A percentile compares a stretch with the other conserved stretches of the same genome.
Evolutionary conservation across 2,329 filamentous ascomycete species (phyloP).

Genomic region (Penicillium sp.): DNA sequence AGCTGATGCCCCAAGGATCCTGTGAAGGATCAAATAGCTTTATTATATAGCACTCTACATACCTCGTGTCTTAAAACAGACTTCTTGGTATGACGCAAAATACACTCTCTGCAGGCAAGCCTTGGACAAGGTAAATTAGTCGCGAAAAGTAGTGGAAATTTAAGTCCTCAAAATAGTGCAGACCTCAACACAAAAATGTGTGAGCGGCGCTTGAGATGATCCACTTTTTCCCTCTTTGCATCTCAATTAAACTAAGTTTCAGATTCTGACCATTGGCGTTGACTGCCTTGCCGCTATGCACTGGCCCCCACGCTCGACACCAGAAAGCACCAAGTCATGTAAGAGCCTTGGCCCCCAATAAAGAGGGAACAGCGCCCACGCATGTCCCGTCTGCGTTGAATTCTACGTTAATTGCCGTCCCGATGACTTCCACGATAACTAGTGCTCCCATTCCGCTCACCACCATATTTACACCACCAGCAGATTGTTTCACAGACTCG

Average conservation of each 20-base stretch:
- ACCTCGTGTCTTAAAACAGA: too few relatives aligned
- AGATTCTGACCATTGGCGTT: conserved; percentile 11
- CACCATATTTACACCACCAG: conserved; percentile 3
- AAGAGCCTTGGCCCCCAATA: too few relatives aligned
- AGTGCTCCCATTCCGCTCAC: background rate
- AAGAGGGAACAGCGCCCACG: too few relatives aligned
- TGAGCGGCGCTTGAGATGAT: conserved; percentile 11
- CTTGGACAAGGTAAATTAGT: too few relatives aligned
- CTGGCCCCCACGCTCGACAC: too few relatives aligned
- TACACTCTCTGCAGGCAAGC: too few relatives aligned
- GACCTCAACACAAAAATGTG: conserved; percentile 7
- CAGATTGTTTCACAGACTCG: conserved; percentile 1
- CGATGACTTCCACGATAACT: background rate
- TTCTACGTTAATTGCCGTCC: background rate
- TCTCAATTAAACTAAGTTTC: conserved; percentile 18
- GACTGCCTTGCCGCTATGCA: background rate
- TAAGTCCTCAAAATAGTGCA: background rate
- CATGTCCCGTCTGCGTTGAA: too few relatives aligned
- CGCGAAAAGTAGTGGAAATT: background rate
- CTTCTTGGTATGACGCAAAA: too few relatives aligned
- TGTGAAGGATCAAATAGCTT: too few relatives aligned
- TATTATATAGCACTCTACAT: too few relatives aligned
- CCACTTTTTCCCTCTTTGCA: conserved; percentile 13
- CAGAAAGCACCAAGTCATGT: too few relatives aligned
- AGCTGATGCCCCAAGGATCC: too few relatives aligned